A percentile compares a stretch with the other conserved stretches of the same genome.
These are phyloP conservation scores for Xylaria bambusicola DNA, from an alignment of 495 filamentous ascomycete genomes.

Conservation along the genomic window DNA sequence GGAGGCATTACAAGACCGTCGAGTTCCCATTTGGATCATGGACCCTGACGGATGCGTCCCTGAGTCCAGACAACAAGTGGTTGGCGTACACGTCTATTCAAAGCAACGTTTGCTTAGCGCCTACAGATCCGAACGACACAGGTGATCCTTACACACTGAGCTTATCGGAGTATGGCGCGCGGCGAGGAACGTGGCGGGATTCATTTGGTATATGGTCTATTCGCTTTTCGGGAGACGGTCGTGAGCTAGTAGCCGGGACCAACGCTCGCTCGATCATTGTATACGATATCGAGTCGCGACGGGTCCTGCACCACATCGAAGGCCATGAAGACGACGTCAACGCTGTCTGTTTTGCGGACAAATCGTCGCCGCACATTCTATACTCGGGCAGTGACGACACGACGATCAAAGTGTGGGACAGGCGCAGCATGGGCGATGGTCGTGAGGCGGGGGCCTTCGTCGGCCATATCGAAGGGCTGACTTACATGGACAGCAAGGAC, in stretches of 20 bases:
- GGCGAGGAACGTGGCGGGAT: constrained; percentile 40
- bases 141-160: constrained; percentile 77
- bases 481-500: constrained; percentile 94
- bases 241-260: constrained; percentile 88
- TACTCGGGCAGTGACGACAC: constrained; percentile 96
- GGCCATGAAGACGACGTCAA: constrained; percentile 92
- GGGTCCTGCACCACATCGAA: constrained; percentile 69
- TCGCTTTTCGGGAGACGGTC: constrained; percentile 89
- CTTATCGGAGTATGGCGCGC: constrained; percentile 56
- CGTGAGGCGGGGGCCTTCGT: constrained; percentile 90
- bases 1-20: constrained; percentile 95
- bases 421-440: constrained; percentile 82
- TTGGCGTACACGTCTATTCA: constrained; percentile 87
- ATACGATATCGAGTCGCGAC: constrained; percentile 85
- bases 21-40: constrained; percentile 83
- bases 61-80: constrained; percentile 90
- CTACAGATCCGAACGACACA: constrained; percentile 79
- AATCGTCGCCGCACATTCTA: constrained; percentile 85
- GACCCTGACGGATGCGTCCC: constrained; percentile 92
- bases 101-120: constrained; percentile 77
- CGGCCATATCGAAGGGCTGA: constrained; percentile 91
- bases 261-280: constrained; percentile 77
- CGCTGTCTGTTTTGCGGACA: constrained; percentile 93
- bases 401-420: constrained; percentile 95
- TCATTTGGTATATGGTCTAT: constrained; percentile 79